These are phyloP conservation scores for Aegle marmelos DNA, from an alignment of 345 rosid species.

Conservation along the genomic window DNA sequence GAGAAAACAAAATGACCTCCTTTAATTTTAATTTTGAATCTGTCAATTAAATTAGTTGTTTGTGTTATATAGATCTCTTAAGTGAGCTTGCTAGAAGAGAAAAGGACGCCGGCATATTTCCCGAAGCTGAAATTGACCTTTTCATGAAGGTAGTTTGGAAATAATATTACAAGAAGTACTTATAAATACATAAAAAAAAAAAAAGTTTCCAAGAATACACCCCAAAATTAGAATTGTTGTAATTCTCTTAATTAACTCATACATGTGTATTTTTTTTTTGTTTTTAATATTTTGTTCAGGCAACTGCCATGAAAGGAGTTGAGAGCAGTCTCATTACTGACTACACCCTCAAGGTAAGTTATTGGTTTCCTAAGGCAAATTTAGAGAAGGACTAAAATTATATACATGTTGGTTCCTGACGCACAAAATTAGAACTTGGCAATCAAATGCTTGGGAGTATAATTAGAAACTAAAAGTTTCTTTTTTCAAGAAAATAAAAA, in stretches of 20 bases:
- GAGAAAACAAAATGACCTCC: too few species aligned
- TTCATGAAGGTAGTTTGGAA: conserved; percentile 69
- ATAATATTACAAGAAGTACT: neutral
- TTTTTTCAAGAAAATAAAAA: too few species aligned
- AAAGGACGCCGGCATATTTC: conserved; percentile 69
- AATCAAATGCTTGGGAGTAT: too few species aligned
- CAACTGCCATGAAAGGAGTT: conserved; percentile 68
- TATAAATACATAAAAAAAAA: neutral
- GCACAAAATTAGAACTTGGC: too few species aligned
- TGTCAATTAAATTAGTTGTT: neutral
- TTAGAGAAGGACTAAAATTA: too few species aligned
- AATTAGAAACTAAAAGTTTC: too few species aligned
- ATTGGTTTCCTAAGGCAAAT: too few species aligned
- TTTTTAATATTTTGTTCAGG: conserved; percentile 30
- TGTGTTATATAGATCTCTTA: conserved; percentile 52
- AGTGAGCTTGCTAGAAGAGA: conserved; percentile 78
- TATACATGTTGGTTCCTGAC: too few species aligned
- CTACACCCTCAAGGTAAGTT: conserved; percentile 77
- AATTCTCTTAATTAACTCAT: neutral
- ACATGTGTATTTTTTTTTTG: too few species aligned
- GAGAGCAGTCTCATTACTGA: conserved; percentile 86
- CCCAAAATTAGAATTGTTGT: neutral
- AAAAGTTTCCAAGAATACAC: neutral
- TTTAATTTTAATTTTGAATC: neutral
- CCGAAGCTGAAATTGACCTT: conserved; percentile 83